Evolutionary conservation across 306 rosid genomes (phyloP).

Genomic region (Quercus agrifolia): DNA sequence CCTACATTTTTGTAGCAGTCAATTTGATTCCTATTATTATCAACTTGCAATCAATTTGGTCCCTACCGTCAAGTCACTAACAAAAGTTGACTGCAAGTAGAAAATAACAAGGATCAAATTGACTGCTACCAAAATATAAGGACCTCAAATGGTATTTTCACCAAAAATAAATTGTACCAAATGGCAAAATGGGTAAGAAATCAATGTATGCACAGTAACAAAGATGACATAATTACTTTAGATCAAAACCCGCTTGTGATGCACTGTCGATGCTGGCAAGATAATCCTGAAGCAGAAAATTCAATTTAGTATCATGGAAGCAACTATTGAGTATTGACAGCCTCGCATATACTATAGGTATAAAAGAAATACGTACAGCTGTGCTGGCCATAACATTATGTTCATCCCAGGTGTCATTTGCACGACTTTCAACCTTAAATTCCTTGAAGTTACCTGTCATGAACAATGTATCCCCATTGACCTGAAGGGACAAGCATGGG

Average conservation of each 20-base stretch:
- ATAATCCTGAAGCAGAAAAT: constrained; percentile 68
- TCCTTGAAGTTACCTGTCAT: constrained; percentile 93
- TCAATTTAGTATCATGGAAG: constrained; percentile 25
- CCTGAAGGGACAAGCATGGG: constrained; percentile 47
- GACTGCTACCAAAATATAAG: too few relatives aligned
- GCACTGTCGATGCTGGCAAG: constrained; percentile 84
- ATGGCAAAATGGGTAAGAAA: not conserved
- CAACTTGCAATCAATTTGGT: too few relatives aligned
- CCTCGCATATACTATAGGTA: constrained; percentile 1
- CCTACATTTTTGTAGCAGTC: too few relatives aligned
- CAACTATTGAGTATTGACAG: constrained; percentile 2
- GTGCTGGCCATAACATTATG: constrained; percentile 75
- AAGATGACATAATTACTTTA: constrained; percentile 59
- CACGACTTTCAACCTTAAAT: constrained; percentile 71
- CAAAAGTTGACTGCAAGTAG: too few relatives aligned
- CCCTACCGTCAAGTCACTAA: too few relatives aligned
- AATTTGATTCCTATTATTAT: too few relatives aligned
- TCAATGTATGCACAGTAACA: constrained; percentile 10
- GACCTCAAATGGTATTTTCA: too few relatives aligned
- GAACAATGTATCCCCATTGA: constrained; percentile 88
- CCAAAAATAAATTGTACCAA: too few relatives aligned
- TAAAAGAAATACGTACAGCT: constrained; percentile 57
- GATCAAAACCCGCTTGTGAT: constrained; percentile 62
- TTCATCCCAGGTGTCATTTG: constrained; percentile 75
- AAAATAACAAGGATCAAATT: too few relatives aligned